A percentile compares a stretch with the other conserved stretches of the same genome.
These are phyloP conservation scores for Lepraria neglecta DNA, from an alignment of 495 filamentous ascomycete species.

Conservation along the genomic window DNA sequence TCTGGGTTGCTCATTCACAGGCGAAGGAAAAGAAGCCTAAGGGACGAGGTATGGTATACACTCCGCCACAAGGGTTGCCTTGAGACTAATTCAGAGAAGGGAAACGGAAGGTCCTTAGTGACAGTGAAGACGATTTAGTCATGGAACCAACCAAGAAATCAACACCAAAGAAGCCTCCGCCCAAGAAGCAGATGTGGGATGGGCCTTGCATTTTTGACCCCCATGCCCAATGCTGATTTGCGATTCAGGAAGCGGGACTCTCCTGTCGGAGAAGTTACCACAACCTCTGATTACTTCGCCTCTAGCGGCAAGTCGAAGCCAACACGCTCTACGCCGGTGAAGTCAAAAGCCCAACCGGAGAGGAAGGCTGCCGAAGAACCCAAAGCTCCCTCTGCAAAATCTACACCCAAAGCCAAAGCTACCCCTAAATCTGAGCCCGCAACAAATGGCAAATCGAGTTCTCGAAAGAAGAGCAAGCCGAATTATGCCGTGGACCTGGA, in stretches of 20 bases:
- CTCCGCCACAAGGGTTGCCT: too few species aligned
- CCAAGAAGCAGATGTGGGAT: conserved; percentile 36
- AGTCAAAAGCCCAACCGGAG: conserved; percentile 26
- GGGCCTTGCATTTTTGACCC: neutral
- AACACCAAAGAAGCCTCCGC: conserved; percentile 41
- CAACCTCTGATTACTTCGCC: conserved; percentile 56
- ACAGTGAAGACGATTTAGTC: conserved; percentile 67
- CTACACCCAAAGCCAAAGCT: conserved; percentile 30
- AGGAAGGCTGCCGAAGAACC: conserved; percentile 17
- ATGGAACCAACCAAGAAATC: conserved; percentile 29
- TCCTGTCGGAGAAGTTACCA: conserved; percentile 47
- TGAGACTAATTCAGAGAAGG: conserved; percentile 35
- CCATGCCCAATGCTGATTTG: conserved; percentile 1
- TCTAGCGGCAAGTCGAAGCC: conserved; percentile 48
- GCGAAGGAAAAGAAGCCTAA: conserved; percentile 21
- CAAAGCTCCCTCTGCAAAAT: conserved; percentile 27
- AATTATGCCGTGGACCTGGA: conserved; percentile 33
- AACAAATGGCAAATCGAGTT: conserved; percentile 30
- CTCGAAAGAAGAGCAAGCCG: conserved; percentile 32
- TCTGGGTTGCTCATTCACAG: neutral
- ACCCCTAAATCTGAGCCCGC: conserved; percentile 17
- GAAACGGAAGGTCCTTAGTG: conserved; percentile 65
- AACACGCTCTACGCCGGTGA: conserved; percentile 33
- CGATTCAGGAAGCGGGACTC: conserved; percentile 40
- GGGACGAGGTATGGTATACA: conserved; percentile 17